Base-by-base conservation (phyloP, 1,284 basidiomycete species). In the Tilletia indica region DNA sequence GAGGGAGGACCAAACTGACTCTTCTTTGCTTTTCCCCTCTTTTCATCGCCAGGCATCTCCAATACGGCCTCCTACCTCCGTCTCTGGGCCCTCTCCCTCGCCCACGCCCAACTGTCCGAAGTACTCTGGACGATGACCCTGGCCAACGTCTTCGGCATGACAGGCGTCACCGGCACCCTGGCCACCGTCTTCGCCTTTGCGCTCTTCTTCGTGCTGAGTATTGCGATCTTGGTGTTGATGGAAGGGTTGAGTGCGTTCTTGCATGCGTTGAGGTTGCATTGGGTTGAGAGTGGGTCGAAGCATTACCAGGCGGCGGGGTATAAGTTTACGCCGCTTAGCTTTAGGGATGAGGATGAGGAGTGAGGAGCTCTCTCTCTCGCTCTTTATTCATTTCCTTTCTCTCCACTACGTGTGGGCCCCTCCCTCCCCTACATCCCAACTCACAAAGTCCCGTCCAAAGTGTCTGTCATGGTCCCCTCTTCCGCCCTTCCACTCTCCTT, bases 41-140 rank as follows among this genome's bases (percentile, higher is more conserved):
- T 45, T 45, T 54, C 1, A 8, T 25, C 51, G 6, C n/a, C 51
- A 64, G 61, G 61, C 36, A 97, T 99, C 84, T 99, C 97, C 76
- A 97, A 99, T 86, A 99, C 97, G 2, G 97, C 96, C 8, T 98
- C 95, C 31, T 99, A 99, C 86, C 90, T 99, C 69, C 96, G 96
- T 86, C 88, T 99, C 49, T 99, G 96, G 96, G 97, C 97, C 31
- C 89, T 99, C 9, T 99, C 97, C 42, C 89, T 99, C 67, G 96
- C 96, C 8, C 96, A 99, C 86, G 94, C 97, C 14, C 97, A 99
- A 86, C 88, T 99, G 34, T 96, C 93, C 68, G 95, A 97, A 85
- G 97, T 99, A 67, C 74, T 83, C 58, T 84, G 83, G 83, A 82
- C 76, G 68, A 84, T 84, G 83, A 84, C 83, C 42, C 81, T 84